These are phyloP conservation scores for Pinus albicaulis DNA, from an alignment of 75 land plant genomes.

Conservation along the genomic window DNA sequence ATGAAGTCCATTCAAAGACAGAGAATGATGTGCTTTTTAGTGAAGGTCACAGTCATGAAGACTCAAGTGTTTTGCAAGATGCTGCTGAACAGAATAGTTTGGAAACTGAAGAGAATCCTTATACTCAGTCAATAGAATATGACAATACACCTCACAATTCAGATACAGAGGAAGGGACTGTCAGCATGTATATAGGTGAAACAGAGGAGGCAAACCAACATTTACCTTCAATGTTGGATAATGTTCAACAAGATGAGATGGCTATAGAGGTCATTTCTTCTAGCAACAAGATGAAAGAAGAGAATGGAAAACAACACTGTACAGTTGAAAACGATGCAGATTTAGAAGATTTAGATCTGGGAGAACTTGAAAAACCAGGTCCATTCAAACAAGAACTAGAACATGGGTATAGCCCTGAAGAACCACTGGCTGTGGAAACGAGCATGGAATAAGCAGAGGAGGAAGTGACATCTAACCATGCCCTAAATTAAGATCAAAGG, in stretches of 20 bases:
- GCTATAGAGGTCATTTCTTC: background rate
- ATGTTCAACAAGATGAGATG: background rate
- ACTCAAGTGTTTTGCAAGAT: slow-evolving; percentile 20
- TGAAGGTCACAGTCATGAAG: slow-evolving; percentile 19
- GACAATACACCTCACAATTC: slow-evolving; percentile 5
- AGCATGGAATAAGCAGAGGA: background rate
- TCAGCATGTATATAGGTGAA: background rate
- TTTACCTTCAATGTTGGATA: background rate
- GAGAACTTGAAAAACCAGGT: slow-evolving; percentile 5
- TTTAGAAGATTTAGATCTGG: background rate
- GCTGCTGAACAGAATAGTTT: slow-evolving; percentile 6
- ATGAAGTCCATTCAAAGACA: slow-evolving; percentile 12
- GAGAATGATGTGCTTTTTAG: background rate
- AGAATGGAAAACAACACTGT: background rate
- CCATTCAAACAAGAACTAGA: background rate
- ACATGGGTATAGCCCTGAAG: background rate
- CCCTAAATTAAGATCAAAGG: background rate
- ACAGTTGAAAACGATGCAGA: background rate
- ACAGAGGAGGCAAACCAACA: slow-evolving; percentile 1
- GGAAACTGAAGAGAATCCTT: background rate
- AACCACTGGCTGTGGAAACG: background rate
- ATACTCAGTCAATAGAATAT: background rate
- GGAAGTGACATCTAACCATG: slow-evolving; percentile 1
- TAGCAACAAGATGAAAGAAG: background rate
- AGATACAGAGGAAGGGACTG: slow-evolving; percentile 10